A percentile compares a stretch with the other conserved stretches of the same genome.
Evolutionary conservation across 768 basidiomycete genomes (phyloP).

Genomic region (Neoboletus magnificus): DNA sequence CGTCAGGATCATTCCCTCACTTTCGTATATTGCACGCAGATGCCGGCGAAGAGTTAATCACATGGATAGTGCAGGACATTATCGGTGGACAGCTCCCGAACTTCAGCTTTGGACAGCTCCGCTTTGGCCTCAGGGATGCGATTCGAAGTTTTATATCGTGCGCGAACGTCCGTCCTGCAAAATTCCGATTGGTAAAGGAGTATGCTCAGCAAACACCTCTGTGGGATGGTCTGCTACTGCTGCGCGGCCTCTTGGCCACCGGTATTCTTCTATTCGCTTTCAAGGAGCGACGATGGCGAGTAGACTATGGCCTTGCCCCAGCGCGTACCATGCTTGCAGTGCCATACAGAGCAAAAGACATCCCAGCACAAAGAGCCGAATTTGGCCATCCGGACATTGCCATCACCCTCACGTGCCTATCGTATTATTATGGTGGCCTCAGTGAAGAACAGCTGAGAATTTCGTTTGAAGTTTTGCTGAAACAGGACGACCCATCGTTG

Average conservation of each 20-base stretch:
- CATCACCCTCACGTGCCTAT: constrained; percentile 36
- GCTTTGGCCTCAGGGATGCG: background rate
- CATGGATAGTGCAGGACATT: constrained; percentile 13
- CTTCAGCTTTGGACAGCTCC: constrained; percentile 14
- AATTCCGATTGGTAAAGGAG: constrained; percentile 7
- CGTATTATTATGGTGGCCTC: constrained; percentile 37
- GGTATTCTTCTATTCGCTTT: constrained; percentile 33
- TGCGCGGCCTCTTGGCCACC: constrained; percentile 34
- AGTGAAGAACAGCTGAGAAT: constrained; percentile 24
- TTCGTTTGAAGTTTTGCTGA: constrained; percentile 29
- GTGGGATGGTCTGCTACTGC: constrained; percentile 27
- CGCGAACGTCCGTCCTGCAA: background rate
- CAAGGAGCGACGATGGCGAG: constrained; percentile 37
- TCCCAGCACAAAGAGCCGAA: constrained; percentile 36
- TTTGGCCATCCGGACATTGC: constrained; percentile 39
- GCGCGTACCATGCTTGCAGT: constrained; percentile 35
- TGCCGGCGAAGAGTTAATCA: constrained; percentile 12
- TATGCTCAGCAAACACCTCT: background rate
- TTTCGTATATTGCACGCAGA: constrained; percentile 20
- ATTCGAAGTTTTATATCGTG: constrained; percentile 25
- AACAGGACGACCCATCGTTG: constrained; percentile 29
- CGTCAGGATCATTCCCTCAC: constrained; percentile 21
- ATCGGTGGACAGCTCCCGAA: constrained; percentile 14
- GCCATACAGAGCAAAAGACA: constrained; percentile 38
- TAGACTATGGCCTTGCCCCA: constrained; percentile 36